Evolutionary conservation across 2,329 filamentous ascomycete genomes (phyloP).

Genomic region (Curvularia lunata): DNA sequence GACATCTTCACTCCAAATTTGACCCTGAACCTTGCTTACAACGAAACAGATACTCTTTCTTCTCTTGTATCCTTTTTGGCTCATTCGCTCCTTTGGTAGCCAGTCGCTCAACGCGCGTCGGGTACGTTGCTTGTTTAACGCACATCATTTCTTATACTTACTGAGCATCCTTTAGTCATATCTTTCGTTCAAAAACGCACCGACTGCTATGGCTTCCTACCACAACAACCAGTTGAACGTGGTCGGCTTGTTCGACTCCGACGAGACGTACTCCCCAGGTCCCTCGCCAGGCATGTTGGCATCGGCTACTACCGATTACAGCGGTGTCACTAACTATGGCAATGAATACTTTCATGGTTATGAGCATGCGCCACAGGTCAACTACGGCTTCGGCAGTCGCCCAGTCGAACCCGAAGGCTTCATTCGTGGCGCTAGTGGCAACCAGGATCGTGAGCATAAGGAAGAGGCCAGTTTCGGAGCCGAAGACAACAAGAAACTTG

Average conservation of each 20-base stretch:
- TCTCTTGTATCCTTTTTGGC: not conserved
- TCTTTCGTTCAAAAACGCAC: not conserved
- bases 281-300: not conserved
- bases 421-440: not conserved
- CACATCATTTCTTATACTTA: not conserved
- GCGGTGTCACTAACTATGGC: not conserved
- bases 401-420: not conserved
- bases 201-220: conserved; percentile 14
- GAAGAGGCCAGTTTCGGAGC: not conserved
- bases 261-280: not conserved
- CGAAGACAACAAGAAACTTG: not conserved
- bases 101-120: not conserved
- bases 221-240: conserved; percentile 23
- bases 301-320: not conserved
- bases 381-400: not conserved
- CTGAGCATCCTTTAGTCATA: not conserved
- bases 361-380: not conserved
- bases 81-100: not conserved
- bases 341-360: not conserved
- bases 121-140: not conserved
- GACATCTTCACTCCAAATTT: not conserved
- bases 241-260: conserved; percentile 14
- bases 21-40: conserved; percentile 5
- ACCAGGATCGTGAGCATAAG: not conserved
- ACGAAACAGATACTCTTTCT: not conserved